Evolutionary conservation across 108 stramenopile species (phyloP), one percentile per base, ranked within the genome.

Genomic region (Tribonema minus): DNA sequence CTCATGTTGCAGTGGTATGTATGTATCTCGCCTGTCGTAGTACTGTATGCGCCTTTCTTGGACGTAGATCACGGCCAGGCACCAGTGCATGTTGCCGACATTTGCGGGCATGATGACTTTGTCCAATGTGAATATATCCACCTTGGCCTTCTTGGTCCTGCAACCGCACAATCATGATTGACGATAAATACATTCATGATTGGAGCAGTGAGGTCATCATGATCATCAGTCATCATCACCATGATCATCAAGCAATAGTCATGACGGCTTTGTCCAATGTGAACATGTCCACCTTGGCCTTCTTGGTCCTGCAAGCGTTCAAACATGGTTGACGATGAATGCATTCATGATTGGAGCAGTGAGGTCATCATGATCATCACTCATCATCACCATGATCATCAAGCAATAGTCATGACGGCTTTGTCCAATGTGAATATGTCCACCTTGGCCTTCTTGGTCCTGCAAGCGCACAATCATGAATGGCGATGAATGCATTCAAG

Each of bases 91-190:
- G 67, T 90, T 87, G 37, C 89, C 86, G 9, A 90, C 72, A 81
- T 96, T 98, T 71, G 94, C 89, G 0, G 96, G 95, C 58, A 92
- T 90, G 31, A 96, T 73, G 26, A 98, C 89, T 60, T 94, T 94
- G 76, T 96, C 93, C 59, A 94, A 72, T 7, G 85, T 85, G 72
- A 96, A 96, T 29, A 98, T 83, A 70, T 96, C 94, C 23, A 86
- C 60, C 64, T n/a, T n/a, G n/a, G n/a, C n/a, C 46, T 54, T 54
- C 46, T 54, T 54, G 9, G 46, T 54, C 46, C 46, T 54, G 46
- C n/a, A n/a, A n/a, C n/a, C n/a, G n/a, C n/a, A n/a, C n/a, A n/a
- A n/a, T n/a, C n/a, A n/a, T n/a, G n/a, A n/a, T n/a, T n/a, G n/a
- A n/a, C n/a, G n/a, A n/a, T n/a, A n/a, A n/a, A n/a, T n/a, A n/a